Conservation (phyloP, 2,329 filamentous ascomycete species). For the Colletotrichum tamarilloi region DNA sequence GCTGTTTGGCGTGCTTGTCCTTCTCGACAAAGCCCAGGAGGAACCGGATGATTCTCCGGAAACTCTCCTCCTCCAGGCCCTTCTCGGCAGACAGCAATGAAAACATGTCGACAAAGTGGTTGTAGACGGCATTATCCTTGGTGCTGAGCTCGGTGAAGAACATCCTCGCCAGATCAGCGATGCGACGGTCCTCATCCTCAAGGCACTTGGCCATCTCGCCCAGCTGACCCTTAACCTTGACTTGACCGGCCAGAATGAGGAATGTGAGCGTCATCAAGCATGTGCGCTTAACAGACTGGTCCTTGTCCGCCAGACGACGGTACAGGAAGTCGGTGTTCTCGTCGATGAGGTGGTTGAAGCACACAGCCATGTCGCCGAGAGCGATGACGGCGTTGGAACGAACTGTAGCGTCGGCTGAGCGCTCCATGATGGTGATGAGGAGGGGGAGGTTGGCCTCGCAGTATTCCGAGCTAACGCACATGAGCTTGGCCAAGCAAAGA, state of each 20-base stretch:
- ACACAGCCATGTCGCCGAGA: slow-evolving; percentile 98
- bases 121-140: slow-evolving; percentile 99
- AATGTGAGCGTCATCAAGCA: slow-evolving; percentile 99
- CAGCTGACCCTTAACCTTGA: slow-evolving; percentile 98
- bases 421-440: slow-evolving; percentile 97
- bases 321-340: slow-evolving; percentile 99
- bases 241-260: slow-evolving; percentile 94
- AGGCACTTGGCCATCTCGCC: slow-evolving; percentile 99
- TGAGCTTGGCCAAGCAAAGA: slow-evolving; percentile 94
- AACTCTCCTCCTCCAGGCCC: slow-evolving; percentile 83
- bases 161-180: slow-evolving; percentile 94
- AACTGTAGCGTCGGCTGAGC: slow-evolving; percentile 90
- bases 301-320: slow-evolving; percentile 87
- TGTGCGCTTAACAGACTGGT: slow-evolving; percentile 92
- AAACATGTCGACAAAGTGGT: slow-evolving; percentile 99
- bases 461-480: slow-evolving; percentile 98
- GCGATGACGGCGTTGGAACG: slow-evolving; percentile 97
- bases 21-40: slow-evolving; percentile 97
- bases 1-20: slow-evolving; percentile 97
- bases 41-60: slow-evolving; percentile 91
- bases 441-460: slow-evolving; percentile 93
- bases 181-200: slow-evolving; percentile 94
- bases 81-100: slow-evolving; percentile 87
- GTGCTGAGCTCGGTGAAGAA: slow-evolving; percentile 98
- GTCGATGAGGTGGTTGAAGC: slow-evolving; percentile 99